phyloP scores from a whole-genome alignment of 2,329 filamentous ascomycete genomes.

The Zymoseptoria pseudotritici region DNA sequence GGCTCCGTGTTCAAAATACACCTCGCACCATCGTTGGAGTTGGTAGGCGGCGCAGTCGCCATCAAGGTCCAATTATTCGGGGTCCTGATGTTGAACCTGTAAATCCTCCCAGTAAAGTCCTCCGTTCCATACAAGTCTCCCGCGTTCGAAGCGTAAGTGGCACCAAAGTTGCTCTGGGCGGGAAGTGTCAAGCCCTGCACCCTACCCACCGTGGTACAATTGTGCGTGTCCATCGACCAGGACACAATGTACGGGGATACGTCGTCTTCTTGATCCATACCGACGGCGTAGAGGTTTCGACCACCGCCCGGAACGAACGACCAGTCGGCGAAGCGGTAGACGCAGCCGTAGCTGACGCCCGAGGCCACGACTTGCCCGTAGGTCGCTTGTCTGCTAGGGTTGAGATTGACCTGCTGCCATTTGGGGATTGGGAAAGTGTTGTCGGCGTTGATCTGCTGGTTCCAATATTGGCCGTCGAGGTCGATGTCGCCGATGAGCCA shows the following conservation, averaged over 20 bases:
- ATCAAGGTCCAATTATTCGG: not conserved
- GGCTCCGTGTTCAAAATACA: slow-evolving; percentile 6
- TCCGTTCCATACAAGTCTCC: slow-evolving; percentile 2
- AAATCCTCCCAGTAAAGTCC: slow-evolving; percentile 1
- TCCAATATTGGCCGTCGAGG: slow-evolving; percentile 1
- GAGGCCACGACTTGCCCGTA: not conserved
- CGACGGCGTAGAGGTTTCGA: slow-evolving; percentile 1
- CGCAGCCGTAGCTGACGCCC: not conserved
- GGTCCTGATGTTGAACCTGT: slow-evolving; percentile 1
- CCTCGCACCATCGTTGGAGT: slow-evolving; percentile 6
- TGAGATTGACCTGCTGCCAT: not conserved
- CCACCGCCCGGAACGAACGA: slow-evolving; percentile 1
- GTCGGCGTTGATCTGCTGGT: not conserved
- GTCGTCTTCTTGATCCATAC: not conserved
- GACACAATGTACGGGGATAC: not conserved
- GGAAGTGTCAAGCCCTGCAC: not conserved
- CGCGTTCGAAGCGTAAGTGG: slow-evolving; percentile 1
- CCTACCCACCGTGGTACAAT: not conserved
- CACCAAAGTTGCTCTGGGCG: slow-evolving; percentile 1
- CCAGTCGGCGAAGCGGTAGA: slow-evolving; percentile 2
- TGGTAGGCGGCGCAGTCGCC: not conserved
- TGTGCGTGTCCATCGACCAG: not conserved
- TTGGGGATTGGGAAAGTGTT: not conserved
- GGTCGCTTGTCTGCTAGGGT: not conserved
- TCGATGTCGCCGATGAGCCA: slow-evolving; percentile 2